Base-by-base conservation (phyloP, 352 stramenopile genomes). In the Phytophthora multivora region DNA sequence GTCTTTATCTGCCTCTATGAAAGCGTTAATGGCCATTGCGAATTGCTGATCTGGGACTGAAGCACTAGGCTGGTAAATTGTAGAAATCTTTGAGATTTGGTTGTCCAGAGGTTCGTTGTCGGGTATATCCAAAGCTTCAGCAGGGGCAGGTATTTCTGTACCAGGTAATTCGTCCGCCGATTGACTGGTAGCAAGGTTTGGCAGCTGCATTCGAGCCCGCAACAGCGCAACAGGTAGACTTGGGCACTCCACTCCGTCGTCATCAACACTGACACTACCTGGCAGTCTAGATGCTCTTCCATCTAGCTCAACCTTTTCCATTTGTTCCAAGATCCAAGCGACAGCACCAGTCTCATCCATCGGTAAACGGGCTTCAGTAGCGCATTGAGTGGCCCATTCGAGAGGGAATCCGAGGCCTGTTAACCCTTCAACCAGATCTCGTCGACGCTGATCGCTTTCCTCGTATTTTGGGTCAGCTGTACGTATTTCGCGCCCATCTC, bases 261-360 rank as follows among this genome's bases (percentile, higher is more conserved):
- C 66, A 31, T 54, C 46, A 10, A n/a, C 30, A 18, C 21, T 47
- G 31, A 25, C 40, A 11, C 7, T 58, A 6, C 38, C 38, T 18
- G 47, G 38, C 21, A 64, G 15, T 9, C 26, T 45, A 6, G 47
- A 47, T 9, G 35, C 13, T 53, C 28, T 33, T 33, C 35, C 41
- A 46, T 60, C 51, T 19, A 56, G 30, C 3, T 51, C 59, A 12
- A 95, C 83, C 10, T 90, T 75, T 48, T 95, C 87, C 86, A 98
- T 97, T 66, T 91, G 75, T 48, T 97, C 88, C 7, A 97, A 83
- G 45, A 97, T 96, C 91, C 91, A 97, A 21, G 75, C 71, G 16
- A 96, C 90, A 5, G 89, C 88, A 16, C 68, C 73, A 25, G 81
- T 90, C 65, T 96, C 88, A 43, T 79, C 72, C 18, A 71, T 65